Evolutionary conservation across 805 yeast genomes (phyloP), one percentile per base, ranked within the genome.

Genomic region (Pichia occidentalis): DNA sequence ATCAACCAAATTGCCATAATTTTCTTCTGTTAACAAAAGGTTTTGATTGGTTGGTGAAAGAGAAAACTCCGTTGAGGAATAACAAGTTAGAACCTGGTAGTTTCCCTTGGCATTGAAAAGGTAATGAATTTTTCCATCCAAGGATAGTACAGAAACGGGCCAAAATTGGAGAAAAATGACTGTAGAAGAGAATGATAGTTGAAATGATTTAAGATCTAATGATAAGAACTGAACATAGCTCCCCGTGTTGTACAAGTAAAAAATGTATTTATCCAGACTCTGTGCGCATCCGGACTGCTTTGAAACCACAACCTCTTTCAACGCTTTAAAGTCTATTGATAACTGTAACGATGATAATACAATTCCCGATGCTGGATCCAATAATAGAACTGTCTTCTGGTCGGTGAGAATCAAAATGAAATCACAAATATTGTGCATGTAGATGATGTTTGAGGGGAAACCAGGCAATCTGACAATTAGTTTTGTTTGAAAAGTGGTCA

Each of bases 111-210:
- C 48, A 54, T 22, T 49, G 42, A 33, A 42, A 46, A 6, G 43
- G 39, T 32, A 46, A 40, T 29, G 42, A 46, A 11, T 44, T 36
- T n/a, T 37, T 28, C 13, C 47, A 38, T 1, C 52, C 49, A 22
- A 50, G 43, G 5, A 55, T 24, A 34, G 46, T 49, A 7, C 49
- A 12, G 26, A 47, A 13, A 35, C 36, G 4, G 61, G 51, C 49
- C 56, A 47, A 37, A 50, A 54, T 4, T 45, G 42, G 2, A 56
- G 36, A 32, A 49, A 37, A 2, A 39, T 38, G 4, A 45, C 29
- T 8, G 37, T n/a, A 10, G 51, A 39, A 12, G 18, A 23, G 2
- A 21, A 10, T 12, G 18, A n/a, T 11, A 37, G 24, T 20, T 21
- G 3, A 23, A 7, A 26, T 32, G 25, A 22, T 32, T 4, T 6